A percentile compares a stretch with the other conserved stretches of the same genome.
phyloP scores from a whole-genome alignment of 306 rosid genomes.

The Lathyrus tuberosus region DNA sequence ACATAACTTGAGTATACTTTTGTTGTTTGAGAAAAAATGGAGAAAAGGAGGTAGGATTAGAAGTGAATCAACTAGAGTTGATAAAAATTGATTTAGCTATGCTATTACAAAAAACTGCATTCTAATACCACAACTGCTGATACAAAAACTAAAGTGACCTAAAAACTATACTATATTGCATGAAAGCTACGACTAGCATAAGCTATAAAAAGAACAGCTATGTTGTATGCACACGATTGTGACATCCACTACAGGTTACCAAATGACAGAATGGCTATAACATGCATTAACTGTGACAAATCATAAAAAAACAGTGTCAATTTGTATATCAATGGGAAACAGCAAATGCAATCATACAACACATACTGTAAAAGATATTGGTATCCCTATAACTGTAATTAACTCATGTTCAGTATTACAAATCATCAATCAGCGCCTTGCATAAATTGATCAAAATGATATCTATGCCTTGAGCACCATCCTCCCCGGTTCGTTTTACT shows the following conservation, averaged over 20 bases:
- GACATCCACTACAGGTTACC: background rate
- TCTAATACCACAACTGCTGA: background rate
- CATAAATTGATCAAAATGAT: background rate
- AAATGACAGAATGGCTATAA: background rate
- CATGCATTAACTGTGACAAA: background rate
- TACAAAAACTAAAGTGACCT: background rate
- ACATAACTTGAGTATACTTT: no score
- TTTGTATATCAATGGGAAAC: background rate
- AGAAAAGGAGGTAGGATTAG: no score
- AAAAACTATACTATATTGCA: background rate
- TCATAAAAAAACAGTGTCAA: background rate
- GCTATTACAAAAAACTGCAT: no score
- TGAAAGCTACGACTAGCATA: background rate
- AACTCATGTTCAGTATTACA: background rate
- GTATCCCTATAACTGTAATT: no score
- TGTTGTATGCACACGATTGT: background rate
- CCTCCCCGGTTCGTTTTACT: background rate
- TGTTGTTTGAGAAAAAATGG: no score
- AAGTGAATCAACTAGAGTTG: no score
- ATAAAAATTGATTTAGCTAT: no score
- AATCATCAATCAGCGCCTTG: background rate
- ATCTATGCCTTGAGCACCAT: background rate
- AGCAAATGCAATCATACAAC: no score
- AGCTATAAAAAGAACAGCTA: constrained; percentile 1
- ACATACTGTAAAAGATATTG: no score